These are phyloP conservation scores for Oryza glumipatula DNA, from an alignment of 176 grass and related monocot species.

Conservation along the genomic window DNA sequence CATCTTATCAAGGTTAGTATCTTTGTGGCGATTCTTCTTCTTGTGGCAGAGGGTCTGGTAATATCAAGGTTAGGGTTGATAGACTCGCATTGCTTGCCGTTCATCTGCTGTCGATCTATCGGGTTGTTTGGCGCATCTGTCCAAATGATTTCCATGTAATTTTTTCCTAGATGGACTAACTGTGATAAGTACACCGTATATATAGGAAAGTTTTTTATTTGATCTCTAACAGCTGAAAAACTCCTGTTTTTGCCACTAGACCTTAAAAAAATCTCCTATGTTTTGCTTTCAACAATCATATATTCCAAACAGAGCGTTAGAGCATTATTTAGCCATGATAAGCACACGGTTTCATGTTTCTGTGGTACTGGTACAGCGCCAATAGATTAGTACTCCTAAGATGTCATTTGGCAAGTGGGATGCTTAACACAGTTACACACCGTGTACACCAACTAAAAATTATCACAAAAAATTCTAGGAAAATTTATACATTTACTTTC, in stretches of 20 bases:
- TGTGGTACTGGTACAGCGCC: background rate
- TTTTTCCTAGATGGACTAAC: background rate
- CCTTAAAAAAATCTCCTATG: background rate
- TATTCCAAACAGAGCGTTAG: background rate
- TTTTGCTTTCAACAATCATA: background rate
- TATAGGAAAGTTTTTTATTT: too few relatives aligned
- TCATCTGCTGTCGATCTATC: background rate
- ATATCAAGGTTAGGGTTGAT: too few relatives aligned
- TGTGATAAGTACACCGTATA: too few relatives aligned
- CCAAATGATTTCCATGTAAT: background rate
- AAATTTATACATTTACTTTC: too few relatives aligned
- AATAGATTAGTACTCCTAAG: slow-evolving; percentile 5
- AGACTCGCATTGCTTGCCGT: background rate
- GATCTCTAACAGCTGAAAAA: too few relatives aligned
- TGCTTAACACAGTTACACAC: background rate
- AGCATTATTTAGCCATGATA: background rate
- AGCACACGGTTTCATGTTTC: slow-evolving; percentile 33
- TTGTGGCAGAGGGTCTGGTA: background rate
- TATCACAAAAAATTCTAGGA: too few relatives aligned
- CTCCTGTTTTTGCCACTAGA: too few relatives aligned
- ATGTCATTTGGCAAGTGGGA: background rate
- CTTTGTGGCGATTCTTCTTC: background rate
- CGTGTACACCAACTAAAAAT: background rate
- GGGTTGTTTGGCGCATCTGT: background rate
- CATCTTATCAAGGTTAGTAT: too few relatives aligned